A percentile compares a stretch with the other conserved stretches of the same genome.
Evolutionary conservation across 805 yeast genomes (phyloP).

Genomic region (Ogataea saltuana): DNA sequence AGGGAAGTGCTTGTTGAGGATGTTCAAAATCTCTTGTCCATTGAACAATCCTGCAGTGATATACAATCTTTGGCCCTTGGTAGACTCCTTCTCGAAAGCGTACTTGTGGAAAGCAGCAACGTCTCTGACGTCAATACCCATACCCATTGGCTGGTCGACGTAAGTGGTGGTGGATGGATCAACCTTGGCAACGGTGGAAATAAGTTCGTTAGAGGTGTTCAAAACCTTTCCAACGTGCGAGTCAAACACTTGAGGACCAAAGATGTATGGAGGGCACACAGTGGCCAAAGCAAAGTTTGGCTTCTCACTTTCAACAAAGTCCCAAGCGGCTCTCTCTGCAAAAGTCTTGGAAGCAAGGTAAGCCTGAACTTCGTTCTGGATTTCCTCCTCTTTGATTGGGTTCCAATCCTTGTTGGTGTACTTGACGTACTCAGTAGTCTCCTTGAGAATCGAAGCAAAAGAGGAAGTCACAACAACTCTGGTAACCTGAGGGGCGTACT

Average conservation of each 20-base stretch:
- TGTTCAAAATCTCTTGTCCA: slow-evolving; percentile 17
- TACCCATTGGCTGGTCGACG: slow-evolving; percentile 31
- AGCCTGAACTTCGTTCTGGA: slow-evolving; percentile 32
- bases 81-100: slow-evolving; percentile 14
- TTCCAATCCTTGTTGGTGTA: slow-evolving; percentile 39
- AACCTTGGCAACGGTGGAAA: slow-evolving; percentile 33
- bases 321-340: slow-evolving; percentile 48
- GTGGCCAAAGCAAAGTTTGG: slow-evolving; percentile 36
- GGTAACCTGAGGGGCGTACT: slow-evolving; percentile 41
- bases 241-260: slow-evolving; percentile 48
- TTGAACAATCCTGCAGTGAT: slow-evolving; percentile 12
- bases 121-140: slow-evolving; percentile 40
- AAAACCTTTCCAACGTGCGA: slow-evolving; percentile 20
- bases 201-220: slow-evolving; percentile 38
- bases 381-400: slow-evolving; percentile 26
- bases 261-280: slow-evolving; percentile 38
- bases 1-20: slow-evolving; percentile 41
- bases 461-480: slow-evolving; percentile 52
- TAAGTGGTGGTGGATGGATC: slow-evolving; percentile 24
- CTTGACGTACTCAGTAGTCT: slow-evolving; percentile 19
- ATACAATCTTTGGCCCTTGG: slow-evolving; percentile 37
- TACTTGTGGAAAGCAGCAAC: slow-evolving; percentile 50
- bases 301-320: slow-evolving; percentile 35
- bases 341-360: slow-evolving; percentile 42
- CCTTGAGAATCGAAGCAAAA: slow-evolving; percentile 42